A percentile compares a stretch with the other conserved stretches of the same genome.
phyloP scores from a whole-genome alignment of 163 green algal genomes.

The Scenedesmus sp. region DNA sequence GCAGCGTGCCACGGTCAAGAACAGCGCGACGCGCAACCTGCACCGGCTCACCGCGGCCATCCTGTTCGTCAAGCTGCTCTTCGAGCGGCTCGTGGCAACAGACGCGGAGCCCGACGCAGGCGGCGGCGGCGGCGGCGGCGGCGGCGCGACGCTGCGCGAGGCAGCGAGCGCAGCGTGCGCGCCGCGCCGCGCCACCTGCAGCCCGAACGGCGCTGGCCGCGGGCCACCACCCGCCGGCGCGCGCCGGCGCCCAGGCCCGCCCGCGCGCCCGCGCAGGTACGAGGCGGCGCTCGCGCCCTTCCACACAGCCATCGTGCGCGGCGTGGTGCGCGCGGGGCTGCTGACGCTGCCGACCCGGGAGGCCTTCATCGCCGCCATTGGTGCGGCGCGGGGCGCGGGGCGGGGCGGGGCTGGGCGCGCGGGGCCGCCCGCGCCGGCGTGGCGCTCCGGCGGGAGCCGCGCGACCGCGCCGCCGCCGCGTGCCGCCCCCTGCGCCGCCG shows the following conservation, averaged over 20 bases:
- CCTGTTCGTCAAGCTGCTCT: constrained; percentile 45
- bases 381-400: not conserved
- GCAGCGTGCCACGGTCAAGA: constrained; percentile 34
- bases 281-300: constrained; percentile 37
- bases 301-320: constrained; percentile 32
- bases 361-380: constrained; percentile 38
- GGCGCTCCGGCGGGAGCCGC: not conserved
- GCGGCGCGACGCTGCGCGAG: too few species aligned
- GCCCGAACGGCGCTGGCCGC: not conserved
- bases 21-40: constrained; percentile 46
- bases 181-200: not conserved
- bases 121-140: not conserved
- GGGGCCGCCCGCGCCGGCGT: not conserved
- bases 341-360: constrained; percentile 38
- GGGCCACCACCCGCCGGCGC: constrained; percentile 14
- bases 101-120: not conserved
- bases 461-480: not conserved
- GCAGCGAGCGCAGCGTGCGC: too few species aligned
- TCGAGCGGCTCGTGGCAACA: constrained; percentile 23
- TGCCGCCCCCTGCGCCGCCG: not conserved
- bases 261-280: constrained; percentile 28
- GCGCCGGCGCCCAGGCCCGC: constrained; percentile 9
- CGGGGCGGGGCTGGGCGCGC: not conserved
- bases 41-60: constrained; percentile 35
- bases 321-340: constrained; percentile 42